Evolutionary conservation across 192 early-diverging fungal genomes (phyloP).

Genomic region (Jimgerdemannia flammicorona): DNA sequence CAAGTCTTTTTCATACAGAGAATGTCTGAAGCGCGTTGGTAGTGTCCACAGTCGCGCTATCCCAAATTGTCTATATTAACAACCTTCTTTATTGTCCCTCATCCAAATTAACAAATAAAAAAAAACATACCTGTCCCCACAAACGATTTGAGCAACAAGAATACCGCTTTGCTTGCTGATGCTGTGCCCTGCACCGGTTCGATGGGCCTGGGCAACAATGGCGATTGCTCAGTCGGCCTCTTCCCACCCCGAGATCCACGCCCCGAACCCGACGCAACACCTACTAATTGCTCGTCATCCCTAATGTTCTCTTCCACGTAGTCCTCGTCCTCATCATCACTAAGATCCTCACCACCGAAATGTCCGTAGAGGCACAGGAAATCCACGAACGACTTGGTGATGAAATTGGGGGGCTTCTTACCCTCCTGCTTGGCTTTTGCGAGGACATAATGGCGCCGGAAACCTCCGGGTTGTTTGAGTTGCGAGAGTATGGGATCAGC

Average conservation of each 20-base stretch:
- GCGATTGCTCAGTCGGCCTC: not conserved
- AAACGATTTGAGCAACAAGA: constrained; percentile 45
- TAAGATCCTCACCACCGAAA: constrained; percentile 91
- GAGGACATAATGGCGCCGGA: constrained; percentile 82
- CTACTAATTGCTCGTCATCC: constrained; percentile 13
- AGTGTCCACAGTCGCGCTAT: not conserved
- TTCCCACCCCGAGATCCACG: not conserved
- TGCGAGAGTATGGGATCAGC: constrained; percentile 53
- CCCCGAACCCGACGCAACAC: not conserved
- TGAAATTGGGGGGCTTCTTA: constrained; percentile 57
- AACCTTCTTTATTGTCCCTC: not conserved
- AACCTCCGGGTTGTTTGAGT: constrained; percentile 78
- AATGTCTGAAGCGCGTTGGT: too few species aligned
- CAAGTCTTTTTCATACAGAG: too few species aligned
- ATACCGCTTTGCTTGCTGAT: constrained; percentile 37
- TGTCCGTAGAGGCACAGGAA: constrained; percentile 91
- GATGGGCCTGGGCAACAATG: not conserved
- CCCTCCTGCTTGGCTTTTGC: constrained; percentile 66
- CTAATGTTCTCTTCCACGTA: constrained; percentile 52
- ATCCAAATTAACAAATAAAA: too few species aligned
- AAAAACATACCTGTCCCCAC: constrained; percentile 38
- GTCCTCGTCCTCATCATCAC: constrained; percentile 71
- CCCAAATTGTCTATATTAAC: not conserved
- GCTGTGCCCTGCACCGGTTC: constrained; percentile 28
- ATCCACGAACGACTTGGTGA: constrained; percentile 93